These are phyloP conservation scores for Immersiporthe knoxdaviesiana DNA, from an alignment of 2,329 filamentous ascomycete genomes.

Conservation along the genomic window DNA sequence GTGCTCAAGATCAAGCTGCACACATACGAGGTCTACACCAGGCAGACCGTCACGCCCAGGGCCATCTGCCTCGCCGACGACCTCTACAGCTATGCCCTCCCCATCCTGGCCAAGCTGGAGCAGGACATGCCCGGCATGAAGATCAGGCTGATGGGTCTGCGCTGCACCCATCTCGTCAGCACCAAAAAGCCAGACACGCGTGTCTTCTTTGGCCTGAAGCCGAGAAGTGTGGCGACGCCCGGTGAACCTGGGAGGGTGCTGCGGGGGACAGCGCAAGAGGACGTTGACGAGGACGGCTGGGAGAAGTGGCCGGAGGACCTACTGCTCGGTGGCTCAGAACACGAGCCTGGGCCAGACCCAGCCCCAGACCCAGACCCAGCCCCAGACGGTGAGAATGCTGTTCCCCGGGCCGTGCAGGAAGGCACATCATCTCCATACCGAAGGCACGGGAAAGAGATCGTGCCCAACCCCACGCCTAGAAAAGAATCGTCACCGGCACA, in stretches of 20 bases:
- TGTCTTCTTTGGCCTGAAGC: conserved; percentile 74
- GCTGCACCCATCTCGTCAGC: conserved; percentile 85
- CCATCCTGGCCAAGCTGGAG: conserved; percentile 82
- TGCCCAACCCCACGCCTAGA: conserved; percentile 52
- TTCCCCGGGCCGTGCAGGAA: conserved; percentile 52
- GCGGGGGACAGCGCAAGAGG: conserved; percentile 6
- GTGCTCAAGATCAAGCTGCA: conserved; percentile 93
- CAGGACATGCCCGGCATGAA: conserved; percentile 81
- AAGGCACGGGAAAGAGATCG: conserved; percentile 56
- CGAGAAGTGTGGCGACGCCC: conserved; percentile 33
- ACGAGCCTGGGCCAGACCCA: conserved; percentile 18
- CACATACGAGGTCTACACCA: conserved; percentile 87
- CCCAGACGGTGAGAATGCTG: conserved; percentile 54
- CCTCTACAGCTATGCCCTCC: conserved; percentile 77
- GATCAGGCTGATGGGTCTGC: conserved; percentile 82
- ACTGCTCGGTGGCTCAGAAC: conserved; percentile 49
- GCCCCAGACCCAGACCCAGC: conserved; percentile 13
- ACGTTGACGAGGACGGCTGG: conserved; percentile 56
- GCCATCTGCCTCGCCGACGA: conserved; percentile 77
- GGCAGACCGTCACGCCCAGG: conserved; percentile 76
- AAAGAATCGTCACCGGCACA: conserved; percentile 38
- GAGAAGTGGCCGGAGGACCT: conserved; percentile 72
- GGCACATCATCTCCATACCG: conserved; percentile 32
- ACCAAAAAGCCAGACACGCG: conserved; percentile 79
- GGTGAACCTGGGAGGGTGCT: conserved; percentile 26